A percentile compares a stretch with the other conserved stretches of the same genome.
Evolutionary conservation across 2,329 filamentous ascomycete species (phyloP).

Genomic region (Fusarium tuaranense): DNA sequence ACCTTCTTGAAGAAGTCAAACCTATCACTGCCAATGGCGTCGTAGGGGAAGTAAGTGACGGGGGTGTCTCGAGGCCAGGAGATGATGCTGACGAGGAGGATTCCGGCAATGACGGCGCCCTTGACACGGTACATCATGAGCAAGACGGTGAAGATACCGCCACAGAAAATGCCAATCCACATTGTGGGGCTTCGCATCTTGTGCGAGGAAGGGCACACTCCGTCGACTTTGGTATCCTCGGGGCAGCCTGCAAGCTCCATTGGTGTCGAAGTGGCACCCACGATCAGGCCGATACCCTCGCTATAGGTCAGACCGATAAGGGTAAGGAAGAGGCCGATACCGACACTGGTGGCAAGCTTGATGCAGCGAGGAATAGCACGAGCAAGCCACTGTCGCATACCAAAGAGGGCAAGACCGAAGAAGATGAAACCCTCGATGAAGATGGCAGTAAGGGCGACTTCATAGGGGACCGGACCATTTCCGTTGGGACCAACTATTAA

Average conservation of each 20-base stretch:
- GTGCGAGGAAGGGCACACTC: conserved; percentile 67
- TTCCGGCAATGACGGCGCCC: conserved; percentile 86
- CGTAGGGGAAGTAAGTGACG: conserved; percentile 86
- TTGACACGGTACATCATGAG: conserved; percentile 89
- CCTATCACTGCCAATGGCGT: conserved; percentile 71
- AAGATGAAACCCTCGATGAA: conserved; percentile 92
- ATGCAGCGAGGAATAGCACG: conserved; percentile 85
- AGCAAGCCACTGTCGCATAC: conserved; percentile 89
- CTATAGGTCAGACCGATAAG: conserved; percentile 82
- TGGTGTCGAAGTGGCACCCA: conserved; percentile 75
- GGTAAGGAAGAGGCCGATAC: conserved; percentile 86
- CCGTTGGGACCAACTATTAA: conserved; percentile 78
- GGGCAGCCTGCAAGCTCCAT: conserved; percentile 80
- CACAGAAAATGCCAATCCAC: conserved; percentile 92
- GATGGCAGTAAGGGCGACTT: conserved; percentile 83
- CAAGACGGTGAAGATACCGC: conserved; percentile 82
- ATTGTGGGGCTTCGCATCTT: conserved; percentile 88
- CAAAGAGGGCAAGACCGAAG: conserved; percentile 80
- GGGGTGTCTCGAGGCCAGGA: conserved; percentile 84
- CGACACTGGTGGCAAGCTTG: conserved; percentile 87
- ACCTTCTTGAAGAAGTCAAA: conserved; percentile 93
- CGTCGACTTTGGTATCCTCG: conserved; percentile 51
- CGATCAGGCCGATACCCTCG: conserved; percentile 84
- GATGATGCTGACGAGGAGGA: conserved; percentile 86
- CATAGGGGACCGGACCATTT: conserved; percentile 77